Evolutionary conservation across 768 basidiomycete species (phyloP).

Genomic region (Thelephora ganbajun): DNA sequence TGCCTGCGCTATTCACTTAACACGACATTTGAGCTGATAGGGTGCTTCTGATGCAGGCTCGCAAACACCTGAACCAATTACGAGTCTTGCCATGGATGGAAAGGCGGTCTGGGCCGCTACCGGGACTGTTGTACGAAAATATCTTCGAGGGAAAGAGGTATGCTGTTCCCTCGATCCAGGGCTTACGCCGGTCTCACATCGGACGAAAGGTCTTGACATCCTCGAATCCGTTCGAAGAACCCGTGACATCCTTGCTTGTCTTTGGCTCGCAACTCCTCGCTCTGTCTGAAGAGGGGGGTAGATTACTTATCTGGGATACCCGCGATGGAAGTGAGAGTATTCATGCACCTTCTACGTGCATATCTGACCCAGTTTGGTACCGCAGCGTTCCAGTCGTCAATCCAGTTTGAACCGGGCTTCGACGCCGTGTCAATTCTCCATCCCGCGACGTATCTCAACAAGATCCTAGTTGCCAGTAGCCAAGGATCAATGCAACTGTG

Average conservation of each 20-base stretch:
- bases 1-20: constrained; percentile 1
- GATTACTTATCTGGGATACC: constrained; percentile 71
- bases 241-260: constrained; percentile 51
- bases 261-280: constrained; percentile 76
- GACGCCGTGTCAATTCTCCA: constrained; percentile 79
- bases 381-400: constrained; percentile 45
- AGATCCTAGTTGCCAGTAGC: constrained; percentile 72
- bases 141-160: constrained; percentile 82
- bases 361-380: not conserved
- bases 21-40: not conserved
- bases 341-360: not conserved
- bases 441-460: constrained; percentile 94
- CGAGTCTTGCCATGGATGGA: constrained; percentile 67
- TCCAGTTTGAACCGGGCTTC: constrained; percentile 75
- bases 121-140: constrained; percentile 58
- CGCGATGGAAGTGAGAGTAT: constrained; percentile 35
- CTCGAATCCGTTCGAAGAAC: constrained; percentile 48
- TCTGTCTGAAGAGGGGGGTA: constrained; percentile 62
- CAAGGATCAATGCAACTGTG: constrained; percentile 84
- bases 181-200: too few relatives aligned
- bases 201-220: constrained; percentile 20
- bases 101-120: constrained; percentile 77
- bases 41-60: constrained; percentile 40
- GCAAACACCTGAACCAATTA: constrained; percentile 61
- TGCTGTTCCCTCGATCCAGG: constrained; percentile 1